Conservation (phyloP, 306 rosid genomes). For the Acmispon strigosus region DNA sequence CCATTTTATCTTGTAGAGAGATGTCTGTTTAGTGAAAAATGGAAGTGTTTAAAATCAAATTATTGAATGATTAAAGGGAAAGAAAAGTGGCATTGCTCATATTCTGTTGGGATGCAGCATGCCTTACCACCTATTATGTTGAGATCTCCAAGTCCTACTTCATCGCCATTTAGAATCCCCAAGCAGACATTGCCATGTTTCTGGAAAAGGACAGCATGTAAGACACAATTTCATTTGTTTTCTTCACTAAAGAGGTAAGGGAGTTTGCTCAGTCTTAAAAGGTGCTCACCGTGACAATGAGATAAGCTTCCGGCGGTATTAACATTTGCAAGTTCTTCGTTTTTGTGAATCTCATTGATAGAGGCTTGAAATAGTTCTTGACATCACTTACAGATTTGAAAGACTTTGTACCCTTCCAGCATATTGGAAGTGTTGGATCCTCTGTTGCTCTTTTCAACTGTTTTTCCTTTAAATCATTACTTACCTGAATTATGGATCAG, state of each 20-base stretch:
- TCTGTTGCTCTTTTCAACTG: slow-evolving; percentile 49
- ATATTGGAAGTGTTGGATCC: slow-evolving; percentile 64
- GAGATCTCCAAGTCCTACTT: slow-evolving; percentile 54
- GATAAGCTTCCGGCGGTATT: slow-evolving; percentile 65
- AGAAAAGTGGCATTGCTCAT: not conserved
- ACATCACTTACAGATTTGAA: slow-evolving; percentile 61
- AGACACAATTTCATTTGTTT: slow-evolving; percentile 5
- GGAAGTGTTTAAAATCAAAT: not conserved
- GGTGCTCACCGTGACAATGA: slow-evolving; percentile 49
- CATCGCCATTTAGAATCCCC: slow-evolving; percentile 71
- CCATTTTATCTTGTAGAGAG: slow-evolving; percentile 59
- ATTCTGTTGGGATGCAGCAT: not conserved
- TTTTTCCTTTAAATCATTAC: slow-evolving; percentile 46
- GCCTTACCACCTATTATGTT: slow-evolving; percentile 77
- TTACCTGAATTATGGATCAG: slow-evolving; percentile 41
- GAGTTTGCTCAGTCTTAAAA: not conserved
- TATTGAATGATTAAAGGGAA: not conserved
- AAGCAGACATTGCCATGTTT: slow-evolving; percentile 76
- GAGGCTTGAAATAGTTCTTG: slow-evolving; percentile 53
- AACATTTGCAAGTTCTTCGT: slow-evolving; percentile 41
- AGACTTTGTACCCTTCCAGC: slow-evolving; percentile 83
- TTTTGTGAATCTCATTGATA: slow-evolving; percentile 46
- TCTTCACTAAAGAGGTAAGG: not conserved
- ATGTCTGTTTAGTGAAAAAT: slow-evolving; percentile 44
- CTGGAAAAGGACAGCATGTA: slow-evolving; percentile 35